phyloP scores from a whole-genome alignment of 2,329 filamentous ascomycete genomes.

The Chaetomiaceae sp. region DNA sequence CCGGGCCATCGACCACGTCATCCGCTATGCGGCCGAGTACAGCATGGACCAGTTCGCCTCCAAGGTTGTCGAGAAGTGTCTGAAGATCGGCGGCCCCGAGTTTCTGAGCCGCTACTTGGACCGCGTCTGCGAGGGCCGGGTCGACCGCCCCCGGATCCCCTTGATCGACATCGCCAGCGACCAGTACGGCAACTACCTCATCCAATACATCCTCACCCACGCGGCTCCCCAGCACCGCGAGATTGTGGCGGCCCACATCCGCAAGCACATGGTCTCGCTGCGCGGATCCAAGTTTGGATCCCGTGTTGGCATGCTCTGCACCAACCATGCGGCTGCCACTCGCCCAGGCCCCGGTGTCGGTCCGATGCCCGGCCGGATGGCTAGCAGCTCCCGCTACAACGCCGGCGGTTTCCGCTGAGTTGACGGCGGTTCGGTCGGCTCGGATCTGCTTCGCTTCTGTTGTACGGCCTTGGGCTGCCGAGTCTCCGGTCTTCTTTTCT shows the following conservation, averaged over 20 bases:
- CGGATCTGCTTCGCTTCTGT: not conserved
- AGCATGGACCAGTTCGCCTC: constrained; percentile 99
- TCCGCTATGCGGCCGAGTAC: constrained; percentile 89
- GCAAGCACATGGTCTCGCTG: constrained; percentile 99
- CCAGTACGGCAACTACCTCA: constrained; percentile 97
- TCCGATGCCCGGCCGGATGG: constrained; percentile 55
- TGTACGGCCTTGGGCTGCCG: not conserved
- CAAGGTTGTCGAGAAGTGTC: constrained; percentile 97
- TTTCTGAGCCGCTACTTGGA: constrained; percentile 91
- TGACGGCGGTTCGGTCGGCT: not conserved
- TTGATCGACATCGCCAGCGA: constrained; percentile 98
- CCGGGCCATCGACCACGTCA: constrained; percentile 91
- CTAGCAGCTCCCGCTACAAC: constrained; percentile 54
- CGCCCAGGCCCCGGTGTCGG: constrained; percentile 81
- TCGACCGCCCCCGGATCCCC: constrained; percentile 89
- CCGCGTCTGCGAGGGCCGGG: constrained; percentile 85
- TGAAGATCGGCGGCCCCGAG: constrained; percentile 89
- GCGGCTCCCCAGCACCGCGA: constrained; percentile 85
- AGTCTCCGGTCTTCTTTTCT: constrained; percentile 11
- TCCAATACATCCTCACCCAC: constrained; percentile 94
- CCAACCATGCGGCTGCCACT: constrained; percentile 84
- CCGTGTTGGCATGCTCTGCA: constrained; percentile 97
- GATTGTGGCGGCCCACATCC: constrained; percentile 86
- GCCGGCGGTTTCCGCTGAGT: constrained; percentile 52
- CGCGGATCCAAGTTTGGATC: constrained; percentile 98